Evolutionary conservation across 495 filamentous ascomycete species (phyloP).

Genomic region (Neurospora sp.): DNA sequence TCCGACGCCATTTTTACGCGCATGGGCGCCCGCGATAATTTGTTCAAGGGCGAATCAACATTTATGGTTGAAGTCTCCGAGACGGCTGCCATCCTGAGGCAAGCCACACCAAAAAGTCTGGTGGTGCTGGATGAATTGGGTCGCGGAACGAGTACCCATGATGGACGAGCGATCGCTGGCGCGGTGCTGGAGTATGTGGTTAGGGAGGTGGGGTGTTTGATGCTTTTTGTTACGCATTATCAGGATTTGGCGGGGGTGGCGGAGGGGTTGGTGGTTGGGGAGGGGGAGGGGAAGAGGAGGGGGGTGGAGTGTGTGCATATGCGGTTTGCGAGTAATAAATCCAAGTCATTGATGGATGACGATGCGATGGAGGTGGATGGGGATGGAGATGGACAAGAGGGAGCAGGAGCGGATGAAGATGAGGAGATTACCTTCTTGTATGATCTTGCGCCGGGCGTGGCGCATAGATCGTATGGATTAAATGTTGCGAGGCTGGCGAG

Average conservation of each 20-base stretch:
- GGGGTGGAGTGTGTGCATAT: constrained; percentile 73
- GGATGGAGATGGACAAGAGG: too few relatives aligned
- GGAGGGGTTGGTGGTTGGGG: constrained; percentile 23
- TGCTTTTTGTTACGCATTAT: constrained; percentile 95
- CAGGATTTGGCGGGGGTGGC: constrained; percentile 70
- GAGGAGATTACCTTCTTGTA: constrained; percentile 73
- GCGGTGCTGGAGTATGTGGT: constrained; percentile 81
- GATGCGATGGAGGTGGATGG: constrained; percentile 10
- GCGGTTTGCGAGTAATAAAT: constrained; percentile 47
- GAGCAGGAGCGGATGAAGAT: constrained; percentile 21
- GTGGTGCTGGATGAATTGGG: constrained; percentile 95
- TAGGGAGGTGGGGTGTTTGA: constrained; percentile 61
- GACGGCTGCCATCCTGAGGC: constrained; percentile 80
- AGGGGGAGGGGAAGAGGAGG: not conserved
- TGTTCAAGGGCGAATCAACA: constrained; percentile 88
- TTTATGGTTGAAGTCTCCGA: constrained; percentile 98
- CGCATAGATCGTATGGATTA: constrained; percentile 85
- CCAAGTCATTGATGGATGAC: not conserved
- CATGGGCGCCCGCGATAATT: constrained; percentile 95
- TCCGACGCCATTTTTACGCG: constrained; percentile 89
- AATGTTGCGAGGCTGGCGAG: constrained; percentile 87
- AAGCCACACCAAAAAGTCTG: constrained; percentile 68
- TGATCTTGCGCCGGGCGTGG: constrained; percentile 75
- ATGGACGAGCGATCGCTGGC: constrained; percentile 92
- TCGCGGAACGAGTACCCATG: constrained; percentile 84